Base-by-base conservation (phyloP, 164 flowering plant species). In the Echeveria elegans region DNA sequence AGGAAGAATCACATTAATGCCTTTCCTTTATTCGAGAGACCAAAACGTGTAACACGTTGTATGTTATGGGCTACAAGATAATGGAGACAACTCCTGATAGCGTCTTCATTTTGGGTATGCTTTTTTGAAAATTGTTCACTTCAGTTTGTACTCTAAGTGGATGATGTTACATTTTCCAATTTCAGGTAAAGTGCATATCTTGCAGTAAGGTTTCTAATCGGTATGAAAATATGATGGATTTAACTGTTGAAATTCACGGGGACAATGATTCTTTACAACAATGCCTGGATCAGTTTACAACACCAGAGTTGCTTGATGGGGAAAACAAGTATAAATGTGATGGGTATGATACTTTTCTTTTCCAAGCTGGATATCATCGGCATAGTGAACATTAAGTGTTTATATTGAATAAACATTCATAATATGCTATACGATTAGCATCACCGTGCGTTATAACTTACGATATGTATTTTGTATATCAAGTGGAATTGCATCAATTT, bases 171-270 rank as follows among this genome's bases (percentile, higher is more conserved):
- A n/a, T 40, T 64, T 58, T 56, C 26, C 15, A 66, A 43, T 67
- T 64, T 48, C 80, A 94, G 98, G 97, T 94, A 66, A 82, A 81
- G 58, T 94, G 98, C 69, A 69, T 88, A 66, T 72, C 80, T 70
- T 94, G 98, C 77, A 70, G 78, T 58, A 83, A 86, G 56, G 69
- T 83, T 32, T 94, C 98, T 59, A 79, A 91, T 72, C 89, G 85
- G 73, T 82, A 83, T 71, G 98, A 94, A 71, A 90, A 82, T 79
- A 94, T 94, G 98, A 88, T 94, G 98, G 98, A 94, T 80, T 80
- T 94, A 69, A 89, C 96, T 47, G 97, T 94, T 70, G 97, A 94
- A 75, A 94, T 94, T 71, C 95, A 89, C 69, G 98, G 98, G n/a
- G 87, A 89, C 72, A 94, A 83, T 64, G 72, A 81, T 61, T 88